Evolutionary conservation across 495 filamentous ascomycete genomes (phyloP), one percentile per base, ranked within the genome.

Genomic region (Hypomontagnella monticulosa): DNA sequence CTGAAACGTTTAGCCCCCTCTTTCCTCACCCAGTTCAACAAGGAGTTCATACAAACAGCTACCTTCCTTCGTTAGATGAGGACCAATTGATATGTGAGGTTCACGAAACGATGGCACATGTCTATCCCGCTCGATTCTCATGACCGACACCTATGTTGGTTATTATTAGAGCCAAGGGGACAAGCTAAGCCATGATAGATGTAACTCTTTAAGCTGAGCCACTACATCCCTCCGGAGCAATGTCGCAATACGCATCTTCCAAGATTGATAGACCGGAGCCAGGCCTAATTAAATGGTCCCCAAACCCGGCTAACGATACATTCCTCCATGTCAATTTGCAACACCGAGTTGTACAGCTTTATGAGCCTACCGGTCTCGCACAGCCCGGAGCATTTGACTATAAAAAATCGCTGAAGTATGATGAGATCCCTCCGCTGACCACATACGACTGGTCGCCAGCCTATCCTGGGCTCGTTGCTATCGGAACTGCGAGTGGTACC

Each of bases 361-460:
- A 93, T 73, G 85, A 86, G 63, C 85, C 95, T 8, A 87, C 83
- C 3, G 81, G 82, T 1, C 81, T 87, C 65, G 84, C 85, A 20
- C 77, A 78, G 27, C 68, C 74, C 19, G 83, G 80, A 4, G 74
- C 73, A 5, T 80, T 96, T 36, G 81, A 88, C 33, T 92, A 89
- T 79, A 80, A 88, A 57, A 85, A 87, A 46, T 67, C 92, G 2
- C 86, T 88, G 7, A 90, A 89, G 36, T 87, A 92, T 64, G 85
- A 87, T 63, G 91, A 93, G 68, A 85, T 97, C 14, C 93, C 93
- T n/a, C 81, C 85, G 6, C 89, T 96, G 70, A 92, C 89, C 49
- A 92, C 93, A 23, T 97, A 96, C 77, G 95, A 98, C 79, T 98
- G 96, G 95, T 97, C 96, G 0, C 89, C 91, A 8, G 81, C 83